Evolutionary conservation across 1,284 basidiomycete species (phyloP), one percentile per base, ranked within the genome.

Genomic region (Ceratobasidium sp.): DNA sequence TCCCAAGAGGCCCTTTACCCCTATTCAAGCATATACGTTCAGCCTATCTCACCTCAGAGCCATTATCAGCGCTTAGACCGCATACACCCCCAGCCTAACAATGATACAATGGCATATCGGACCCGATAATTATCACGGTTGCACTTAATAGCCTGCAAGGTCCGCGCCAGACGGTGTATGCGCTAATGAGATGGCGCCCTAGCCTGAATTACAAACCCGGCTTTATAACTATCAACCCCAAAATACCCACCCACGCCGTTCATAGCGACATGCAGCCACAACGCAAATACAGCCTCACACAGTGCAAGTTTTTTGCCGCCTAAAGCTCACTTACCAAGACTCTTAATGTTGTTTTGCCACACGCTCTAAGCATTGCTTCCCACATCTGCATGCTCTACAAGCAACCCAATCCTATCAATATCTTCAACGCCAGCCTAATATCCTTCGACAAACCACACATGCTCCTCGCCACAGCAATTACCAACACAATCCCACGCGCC

Each of bases 401-500:
- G 73, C 14, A 75, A 50, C 46, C 73, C n/a, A 50, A 75, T 35
- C 30, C 35, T 48, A 30, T 60, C 71, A n/a, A n/a, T n/a, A 18
- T 60, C 62, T 12, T 60, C 71, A 62, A 73, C 62, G 18, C 71
- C 71, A 33, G 46, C 48, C 71, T 27, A 38, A 75, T 65, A 20
- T 75, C 71, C 41, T 75, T 48, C n/a, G 60, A 62, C 46, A 75
- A 41, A 8, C 18, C 30, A 60, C 65, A 79, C 6, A 77, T 55
- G 52, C 79, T 80, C 33, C 77, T 71, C 1, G 78, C 79, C 59
- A 80, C 35, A 7, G 79, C 79, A 70, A 78, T 77, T 16, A 80
- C 46, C 20, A 69, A 78, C 18, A 80, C 46, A 27, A 80, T 71
- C 35, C 78, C 79, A 60, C 77, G 78, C 16, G 69, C 64, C 44